phyloP scores from a whole-genome alignment of 176 grass and related monocot genomes.

The Secale cereale region DNA sequence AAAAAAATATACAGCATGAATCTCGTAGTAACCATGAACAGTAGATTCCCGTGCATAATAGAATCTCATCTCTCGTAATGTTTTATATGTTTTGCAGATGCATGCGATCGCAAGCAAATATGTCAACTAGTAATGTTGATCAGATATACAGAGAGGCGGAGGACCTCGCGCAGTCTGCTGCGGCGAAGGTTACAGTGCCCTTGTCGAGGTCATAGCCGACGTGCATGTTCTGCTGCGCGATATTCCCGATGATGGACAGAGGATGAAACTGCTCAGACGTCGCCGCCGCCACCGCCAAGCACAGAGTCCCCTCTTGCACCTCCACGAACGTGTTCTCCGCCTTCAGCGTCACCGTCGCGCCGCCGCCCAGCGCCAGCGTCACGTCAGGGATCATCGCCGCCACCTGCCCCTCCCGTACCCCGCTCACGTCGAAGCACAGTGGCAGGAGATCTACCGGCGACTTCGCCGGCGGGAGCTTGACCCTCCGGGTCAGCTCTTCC shows the following conservation, averaged over 20 bases:
- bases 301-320: conserved; percentile 28
- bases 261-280: background rate
- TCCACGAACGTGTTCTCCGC: conserved; percentile 33
- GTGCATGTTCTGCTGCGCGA: conserved; percentile 67
- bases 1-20: no score
- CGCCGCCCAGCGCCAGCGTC: conserved; percentile 34
- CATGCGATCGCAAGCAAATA: no score
- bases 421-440: conserved; percentile 47
- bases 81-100: no score
- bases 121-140: no score
- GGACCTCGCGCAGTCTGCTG: conserved; percentile 34
- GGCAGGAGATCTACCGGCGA: conserved; percentile 29
- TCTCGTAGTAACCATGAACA: no score
- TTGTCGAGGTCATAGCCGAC: conserved; percentile 56
- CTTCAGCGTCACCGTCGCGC: conserved; percentile 32
- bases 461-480: conserved; percentile 20
- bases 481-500: conserved; percentile 12
- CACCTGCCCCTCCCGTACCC: background rate
- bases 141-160: no score
- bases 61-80: no score
- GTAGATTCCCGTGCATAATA: no score
- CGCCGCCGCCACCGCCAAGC: conserved; percentile 26
- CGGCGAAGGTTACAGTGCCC: conserved; percentile 43
- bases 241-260: conserved; percentile 45
- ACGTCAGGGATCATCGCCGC: conserved; percentile 33